phyloP scores from a whole-genome alignment of 2,329 filamentous ascomycete species.

The Cercospora zeina region DNA sequence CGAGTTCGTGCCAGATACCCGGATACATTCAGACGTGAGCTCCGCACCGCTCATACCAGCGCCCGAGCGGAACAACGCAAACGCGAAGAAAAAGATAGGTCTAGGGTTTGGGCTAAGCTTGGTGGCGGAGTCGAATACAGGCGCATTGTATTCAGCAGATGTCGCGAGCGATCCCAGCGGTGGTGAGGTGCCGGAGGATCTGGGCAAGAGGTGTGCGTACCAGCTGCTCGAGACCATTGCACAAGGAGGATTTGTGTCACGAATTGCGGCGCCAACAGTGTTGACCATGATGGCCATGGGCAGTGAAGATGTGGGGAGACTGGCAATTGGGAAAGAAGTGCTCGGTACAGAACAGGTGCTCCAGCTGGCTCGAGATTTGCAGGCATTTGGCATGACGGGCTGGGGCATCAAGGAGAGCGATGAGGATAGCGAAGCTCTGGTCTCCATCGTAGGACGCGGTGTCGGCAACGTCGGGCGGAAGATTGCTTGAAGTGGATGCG shows the following conservation, averaged over 20 bases:
- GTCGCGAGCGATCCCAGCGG: constrained; percentile 71
- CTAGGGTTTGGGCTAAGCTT: constrained; percentile 89
- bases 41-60: constrained; percentile 63
- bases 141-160: constrained; percentile 86
- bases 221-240: constrained; percentile 82
- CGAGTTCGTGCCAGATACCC: constrained; percentile 80
- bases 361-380: constrained; percentile 77
- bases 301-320: constrained; percentile 85
- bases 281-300: constrained; percentile 97
- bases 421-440: constrained; percentile 67
- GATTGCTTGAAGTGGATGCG: constrained; percentile 56
- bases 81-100: constrained; percentile 62
- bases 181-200: constrained; percentile 82
- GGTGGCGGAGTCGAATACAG: constrained; percentile 87
- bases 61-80: constrained; percentile 65
- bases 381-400: constrained; percentile 82
- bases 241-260: constrained; percentile 77
- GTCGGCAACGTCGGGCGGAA: constrained; percentile 95
- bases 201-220: constrained; percentile 83
- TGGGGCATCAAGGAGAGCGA: constrained; percentile 81
- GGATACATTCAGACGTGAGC: constrained; percentile 73
- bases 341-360: constrained; percentile 79
- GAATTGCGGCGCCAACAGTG: constrained; percentile 70
- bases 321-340: constrained; percentile 78
- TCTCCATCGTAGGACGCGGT: constrained; percentile 89